Base-by-base conservation (phyloP, 2,329 filamentous ascomycete genomes). In the Diaporthe destruens region DNA sequence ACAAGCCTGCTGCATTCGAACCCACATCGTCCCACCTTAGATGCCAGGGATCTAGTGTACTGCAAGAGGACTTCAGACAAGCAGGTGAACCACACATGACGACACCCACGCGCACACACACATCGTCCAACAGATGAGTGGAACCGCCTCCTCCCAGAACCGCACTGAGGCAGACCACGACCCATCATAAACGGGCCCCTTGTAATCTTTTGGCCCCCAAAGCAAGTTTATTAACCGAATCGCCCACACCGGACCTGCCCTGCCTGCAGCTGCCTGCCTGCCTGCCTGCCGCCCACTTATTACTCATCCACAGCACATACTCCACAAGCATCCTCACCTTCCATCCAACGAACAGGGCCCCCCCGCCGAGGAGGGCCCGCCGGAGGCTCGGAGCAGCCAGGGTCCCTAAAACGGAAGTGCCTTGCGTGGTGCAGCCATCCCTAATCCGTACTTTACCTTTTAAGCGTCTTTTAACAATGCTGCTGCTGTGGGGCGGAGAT, bases 391-490 rank as follows among this genome's bases (percentile, higher is more conserved):
- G 11, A 11, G 39, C 39, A 39, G 39, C 57, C 39, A 29, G 57
- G 57, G 69, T 34, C 42, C 39, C 36, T 29, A 56, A 59, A 59
- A 55, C 42, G 42, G 67, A 69, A 66, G 47, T 66, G 44, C 47
- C 25, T 54, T 63, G 57, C 59, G 47, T 36, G 44, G 39, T 25
- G 32, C 42, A 12, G 55, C 59, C 36, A 53, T 54, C 32, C 67
- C 67, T 14, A 71, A 61, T 55, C 20, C 36, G 57, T 54, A 66
- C 51, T 61, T 69, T 69, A 72, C 57, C 55, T 61, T 69, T 72
- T 69, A 72, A 69, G 70, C 70, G 61, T 72, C 71, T 72, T 69
- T 72, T 63, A 34, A 57, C 42, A 66, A 39, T 53, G 47, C 23
- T 34, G 61, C 44, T 34, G 29, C 23, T 36, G 54, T 36, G 20